phyloP scores from a whole-genome alignment of 2,329 filamentous ascomycete genomes.

The Aphanoascus verrucosus region DNA sequence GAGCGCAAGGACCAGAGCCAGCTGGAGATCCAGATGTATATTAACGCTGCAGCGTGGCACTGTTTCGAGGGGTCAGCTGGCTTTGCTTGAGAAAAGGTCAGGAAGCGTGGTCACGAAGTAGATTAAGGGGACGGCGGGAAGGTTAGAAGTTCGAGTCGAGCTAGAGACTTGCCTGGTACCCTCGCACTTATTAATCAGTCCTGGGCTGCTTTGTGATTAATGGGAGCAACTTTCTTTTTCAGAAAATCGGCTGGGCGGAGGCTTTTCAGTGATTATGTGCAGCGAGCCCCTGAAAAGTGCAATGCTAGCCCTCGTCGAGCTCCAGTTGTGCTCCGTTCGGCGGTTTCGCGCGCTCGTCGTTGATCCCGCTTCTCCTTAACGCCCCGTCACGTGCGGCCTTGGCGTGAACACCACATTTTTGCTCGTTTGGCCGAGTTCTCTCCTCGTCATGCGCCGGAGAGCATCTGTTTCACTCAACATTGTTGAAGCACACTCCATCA shows the following conservation, averaged over 20 bases:
- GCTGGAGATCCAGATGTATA: constrained; percentile 19
- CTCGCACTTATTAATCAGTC: background rate
- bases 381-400: background rate
- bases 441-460: background rate
- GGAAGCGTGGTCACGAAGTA: constrained; percentile 10
- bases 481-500: background rate
- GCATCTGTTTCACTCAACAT: background rate
- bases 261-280: background rate
- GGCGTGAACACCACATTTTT: background rate
- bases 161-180: background rate
- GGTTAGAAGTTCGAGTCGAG: background rate
- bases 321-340: background rate
- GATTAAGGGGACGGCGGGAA: constrained; percentile 1
- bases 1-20: constrained; percentile 21
- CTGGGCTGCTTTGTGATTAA: background rate
- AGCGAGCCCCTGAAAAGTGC: background rate
- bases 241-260: background rate
- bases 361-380: background rate
- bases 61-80: constrained; percentile 5
- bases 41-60: background rate
- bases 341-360: background rate
- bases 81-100: background rate
- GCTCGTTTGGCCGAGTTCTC: background rate
- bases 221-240: background rate
- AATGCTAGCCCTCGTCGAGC: background rate